These are phyloP conservation scores for Tephrocybe sp. DNA, from an alignment of 768 basidiomycete genomes.

Conservation along the genomic window DNA sequence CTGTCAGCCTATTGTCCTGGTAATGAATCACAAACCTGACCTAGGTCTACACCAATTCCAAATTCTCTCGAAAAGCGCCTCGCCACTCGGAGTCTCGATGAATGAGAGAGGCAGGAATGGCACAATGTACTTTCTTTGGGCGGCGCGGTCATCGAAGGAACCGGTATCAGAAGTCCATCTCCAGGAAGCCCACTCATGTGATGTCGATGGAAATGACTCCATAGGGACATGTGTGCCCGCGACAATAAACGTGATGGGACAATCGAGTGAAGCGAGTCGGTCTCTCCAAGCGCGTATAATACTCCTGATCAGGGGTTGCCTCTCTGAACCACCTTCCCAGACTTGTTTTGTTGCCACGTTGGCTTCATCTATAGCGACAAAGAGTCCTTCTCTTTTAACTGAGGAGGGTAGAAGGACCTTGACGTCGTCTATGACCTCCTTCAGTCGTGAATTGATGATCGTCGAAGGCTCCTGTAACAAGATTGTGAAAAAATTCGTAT, in stretches of 20 bases:
- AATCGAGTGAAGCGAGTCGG: background rate
- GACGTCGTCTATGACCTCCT: background rate
- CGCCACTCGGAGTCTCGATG: background rate
- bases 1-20: background rate
- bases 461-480: background rate
- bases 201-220: background rate
- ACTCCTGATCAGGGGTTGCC: background rate
- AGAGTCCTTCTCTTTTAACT: background rate
- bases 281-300: background rate
- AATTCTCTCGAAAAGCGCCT: background rate
- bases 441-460: background rate
- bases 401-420: background rate
- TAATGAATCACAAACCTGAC: background rate
- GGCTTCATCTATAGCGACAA: slow-evolving; percentile 1
- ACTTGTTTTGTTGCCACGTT: background rate
- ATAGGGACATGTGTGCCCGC: background rate
- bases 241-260: background rate
- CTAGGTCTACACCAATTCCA: slow-evolving; percentile 8
- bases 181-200: slow-evolving; percentile 1
- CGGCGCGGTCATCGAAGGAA: background rate
- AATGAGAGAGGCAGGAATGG: slow-evolving; percentile 2
- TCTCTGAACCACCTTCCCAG: background rate
- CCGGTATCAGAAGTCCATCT: slow-evolving; percentile 1
- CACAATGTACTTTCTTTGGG: background rate
- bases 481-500: background rate